Base-by-base conservation (phyloP, 306 rosid species). In the Citrullus amarus region DNA sequence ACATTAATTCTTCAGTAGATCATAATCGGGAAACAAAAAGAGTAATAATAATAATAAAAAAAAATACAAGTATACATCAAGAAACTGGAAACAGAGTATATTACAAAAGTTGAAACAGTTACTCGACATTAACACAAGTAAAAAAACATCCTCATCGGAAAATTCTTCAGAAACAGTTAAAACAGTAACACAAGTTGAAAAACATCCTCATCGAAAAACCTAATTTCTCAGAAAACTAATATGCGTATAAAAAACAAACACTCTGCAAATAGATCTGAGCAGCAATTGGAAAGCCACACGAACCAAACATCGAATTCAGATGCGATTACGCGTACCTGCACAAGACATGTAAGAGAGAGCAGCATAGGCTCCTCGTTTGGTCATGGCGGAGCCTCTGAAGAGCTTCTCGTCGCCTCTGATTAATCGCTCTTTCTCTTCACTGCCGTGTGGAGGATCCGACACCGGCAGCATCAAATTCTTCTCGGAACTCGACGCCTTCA, bases 331-430 rank as follows among this genome's bases (percentile, higher is more conserved):
- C 60, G 65, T 73, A 93, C 97, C 96, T 4, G 98, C 96, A 76
- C 96, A 95, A 30, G 91, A 75, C 98, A 95, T 95, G 80, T 95
- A 92, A 9, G 96, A 95, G 77, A 92, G 57, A 28, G 98, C 96
- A 6, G 97, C 98, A 70, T 80, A 88, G 70, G 92, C 96, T 20
- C 98, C 96, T 15, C 96, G 97, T 79, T 83, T 86, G 83, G 97
- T 86, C 95, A 95, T 91, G 86, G 94, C 79, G 78, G 98, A 92
- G 25, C 97, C 96, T 87, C 83, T 85, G 86, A 90, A 92, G 67
- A 91, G 89, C 79, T 90, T 84, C 44, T 84, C 91, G 6, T 84
- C 88, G 69, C 50, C 86, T 80, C 83, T 78, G 82, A 81, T 20
- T 76, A 82, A 85, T 44, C 86, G 82, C 75, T 89, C 91, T 41